These are phyloP conservation scores for Beauveria australis DNA, from an alignment of 2,329 filamentous ascomycete species.

Conservation along the genomic window DNA sequence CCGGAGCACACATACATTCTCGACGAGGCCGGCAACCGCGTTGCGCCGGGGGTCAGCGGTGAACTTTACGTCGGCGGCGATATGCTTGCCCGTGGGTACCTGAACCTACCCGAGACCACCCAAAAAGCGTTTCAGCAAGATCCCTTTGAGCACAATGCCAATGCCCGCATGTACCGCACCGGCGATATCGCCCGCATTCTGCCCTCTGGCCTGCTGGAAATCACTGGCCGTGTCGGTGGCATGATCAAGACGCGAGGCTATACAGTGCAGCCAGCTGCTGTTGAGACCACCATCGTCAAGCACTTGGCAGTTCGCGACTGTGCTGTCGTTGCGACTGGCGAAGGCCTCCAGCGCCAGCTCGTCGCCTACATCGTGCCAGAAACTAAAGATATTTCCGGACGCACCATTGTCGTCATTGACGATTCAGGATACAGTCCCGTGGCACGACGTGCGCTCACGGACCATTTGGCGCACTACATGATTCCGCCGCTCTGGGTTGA, in stretches of 20 bases:
- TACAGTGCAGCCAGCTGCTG: slow-evolving; percentile 68
- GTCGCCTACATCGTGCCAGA: slow-evolving; percentile 71
- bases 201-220: slow-evolving; percentile 61
- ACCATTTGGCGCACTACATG: slow-evolving; percentile 73
- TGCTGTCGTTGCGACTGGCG: slow-evolving; percentile 64
- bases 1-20: slow-evolving; percentile 64
- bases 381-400: slow-evolving; percentile 46
- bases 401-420: slow-evolving; percentile 57
- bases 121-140: slow-evolving; percentile 62
- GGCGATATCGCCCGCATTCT: slow-evolving; percentile 63
- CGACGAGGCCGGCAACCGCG: slow-evolving; percentile 57
- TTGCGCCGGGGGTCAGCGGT: slow-evolving; percentile 54
- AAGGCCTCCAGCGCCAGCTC: slow-evolving; percentile 66
- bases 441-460: slow-evolving; percentile 55
- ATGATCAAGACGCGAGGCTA: slow-evolving; percentile 80
- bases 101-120: slow-evolving; percentile 72
- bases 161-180: slow-evolving; percentile 65
- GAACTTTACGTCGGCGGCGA: slow-evolving; percentile 71
- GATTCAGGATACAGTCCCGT: slow-evolving; percentile 63
- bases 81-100: slow-evolving; percentile 66
- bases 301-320: slow-evolving; percentile 64
- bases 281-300: slow-evolving; percentile 63
- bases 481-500: slow-evolving; percentile 72
- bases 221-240: slow-evolving; percentile 65
- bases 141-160: slow-evolving; percentile 50